These are phyloP conservation scores for Tephrocybe sp. DNA, from an alignment of 768 basidiomycete species.

Conservation along the genomic window DNA sequence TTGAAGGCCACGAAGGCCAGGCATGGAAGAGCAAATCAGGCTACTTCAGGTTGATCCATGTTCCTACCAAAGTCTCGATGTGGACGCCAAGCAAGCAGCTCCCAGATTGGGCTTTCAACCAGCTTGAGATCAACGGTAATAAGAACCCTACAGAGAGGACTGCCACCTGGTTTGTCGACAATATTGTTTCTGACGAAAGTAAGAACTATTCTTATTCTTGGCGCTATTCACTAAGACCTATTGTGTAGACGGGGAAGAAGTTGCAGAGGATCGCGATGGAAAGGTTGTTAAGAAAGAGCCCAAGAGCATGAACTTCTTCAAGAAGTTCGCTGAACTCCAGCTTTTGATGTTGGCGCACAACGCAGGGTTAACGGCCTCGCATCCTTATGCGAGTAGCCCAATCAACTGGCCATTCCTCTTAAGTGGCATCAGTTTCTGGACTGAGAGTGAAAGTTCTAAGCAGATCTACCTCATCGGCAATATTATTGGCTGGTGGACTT, in stretches of 20 bases:
- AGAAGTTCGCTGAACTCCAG: constrained; percentile 92
- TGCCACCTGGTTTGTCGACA: constrained; percentile 87
- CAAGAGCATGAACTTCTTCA: constrained; percentile 88
- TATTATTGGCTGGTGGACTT: constrained; percentile 92
- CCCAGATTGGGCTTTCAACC: constrained; percentile 96
- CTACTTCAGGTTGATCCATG: constrained; percentile 88
- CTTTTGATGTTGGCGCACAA: constrained; percentile 97
- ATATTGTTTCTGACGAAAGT: constrained; percentile 75
- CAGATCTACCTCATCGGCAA: constrained; percentile 99
- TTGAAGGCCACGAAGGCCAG: constrained; percentile 73
- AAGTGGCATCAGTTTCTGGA: constrained; percentile 99
- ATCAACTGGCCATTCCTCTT: constrained; percentile 98
- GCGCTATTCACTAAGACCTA: constrained; percentile 8
- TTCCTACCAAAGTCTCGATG: constrained; percentile 86
- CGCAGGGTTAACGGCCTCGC: constrained; percentile 95
- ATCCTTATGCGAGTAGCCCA: constrained; percentile 94
- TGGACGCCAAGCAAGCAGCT: constrained; percentile 87
- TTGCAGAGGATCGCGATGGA: constrained; percentile 45
- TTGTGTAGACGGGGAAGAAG: constrained; percentile 49
- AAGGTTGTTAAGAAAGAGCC: constrained; percentile 59
- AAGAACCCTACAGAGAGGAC: constrained; percentile 83
- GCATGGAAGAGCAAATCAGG: constrained; percentile 93
- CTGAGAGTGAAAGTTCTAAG: constrained; percentile 74
- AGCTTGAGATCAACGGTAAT: constrained; percentile 97
- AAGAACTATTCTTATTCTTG: constrained; percentile 24